Evolutionary conservation across 495 filamentous ascomycete genomes (phyloP).

Genomic region (Platismatia glauca): DNA sequence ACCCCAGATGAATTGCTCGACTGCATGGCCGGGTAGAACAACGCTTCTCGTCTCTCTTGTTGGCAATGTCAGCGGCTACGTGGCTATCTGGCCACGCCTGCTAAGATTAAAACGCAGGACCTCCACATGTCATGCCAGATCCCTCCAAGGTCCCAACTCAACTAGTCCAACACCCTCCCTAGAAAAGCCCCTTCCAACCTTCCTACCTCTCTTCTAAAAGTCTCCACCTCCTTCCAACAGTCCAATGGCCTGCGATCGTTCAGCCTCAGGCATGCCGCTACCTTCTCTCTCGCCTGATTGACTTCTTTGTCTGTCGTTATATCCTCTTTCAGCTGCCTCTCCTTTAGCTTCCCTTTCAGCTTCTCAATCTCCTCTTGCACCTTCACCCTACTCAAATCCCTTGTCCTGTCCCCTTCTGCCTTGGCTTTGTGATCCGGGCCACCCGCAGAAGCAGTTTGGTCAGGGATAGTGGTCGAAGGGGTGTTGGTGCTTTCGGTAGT

Average conservation of each 20-base stretch:
- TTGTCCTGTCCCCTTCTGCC: constrained; percentile 30
- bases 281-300: constrained; percentile 62
- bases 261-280: constrained; percentile 72
- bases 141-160: neutral
- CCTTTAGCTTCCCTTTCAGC: constrained; percentile 62
- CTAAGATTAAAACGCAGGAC: neutral
- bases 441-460: constrained; percentile 11
- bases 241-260: constrained; percentile 87
- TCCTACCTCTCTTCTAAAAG: constrained; percentile 79
- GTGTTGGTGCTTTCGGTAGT: constrained; percentile 24
- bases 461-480: constrained; percentile 19
- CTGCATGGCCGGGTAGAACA: neutral
- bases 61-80: neutral
- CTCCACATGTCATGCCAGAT: neutral
- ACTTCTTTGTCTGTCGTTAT: constrained; percentile 49
- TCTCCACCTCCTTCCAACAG: constrained; percentile 91
- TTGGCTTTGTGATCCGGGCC: constrained; percentile 27
- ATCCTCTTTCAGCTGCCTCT: constrained; percentile 59
- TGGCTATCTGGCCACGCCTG: neutral
- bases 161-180: constrained; percentile 62
- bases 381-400: constrained; percentile 42
- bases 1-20: neutral
- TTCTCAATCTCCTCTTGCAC: constrained; percentile 62
- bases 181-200: constrained; percentile 79
- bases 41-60: neutral